These are phyloP conservation scores for Pulveroboletus sp. DNA, from an alignment of 768 basidiomycete species.

Conservation along the genomic window DNA sequence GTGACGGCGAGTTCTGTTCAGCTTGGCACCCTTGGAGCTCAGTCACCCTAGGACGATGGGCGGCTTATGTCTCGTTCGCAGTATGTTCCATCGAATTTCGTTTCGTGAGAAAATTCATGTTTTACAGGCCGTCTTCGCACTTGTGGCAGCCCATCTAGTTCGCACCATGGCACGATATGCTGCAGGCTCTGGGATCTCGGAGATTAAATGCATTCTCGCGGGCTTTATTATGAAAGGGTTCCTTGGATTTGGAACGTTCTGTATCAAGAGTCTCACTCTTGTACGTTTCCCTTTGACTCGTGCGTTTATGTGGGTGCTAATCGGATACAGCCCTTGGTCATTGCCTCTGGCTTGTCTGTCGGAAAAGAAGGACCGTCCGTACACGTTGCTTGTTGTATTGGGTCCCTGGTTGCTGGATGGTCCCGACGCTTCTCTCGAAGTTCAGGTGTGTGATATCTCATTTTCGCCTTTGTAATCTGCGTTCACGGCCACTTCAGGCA, in stretches of 20 bases:
- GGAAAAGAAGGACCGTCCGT: conserved; percentile 99
- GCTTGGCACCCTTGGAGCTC: conserved; percentile 92
- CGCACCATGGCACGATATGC: conserved; percentile 88
- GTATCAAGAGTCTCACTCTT: conserved; percentile 90
- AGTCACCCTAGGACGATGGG: conserved; percentile 66
- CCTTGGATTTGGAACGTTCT: conserved; percentile 82
- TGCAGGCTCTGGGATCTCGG: conserved; percentile 96
- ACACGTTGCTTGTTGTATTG: conserved; percentile 93
- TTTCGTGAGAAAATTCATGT: conserved; percentile 2
- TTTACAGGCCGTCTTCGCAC: conserved; percentile 70
- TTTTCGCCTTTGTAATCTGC: conserved; percentile 3
- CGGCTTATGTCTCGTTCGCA: conserved; percentile 84
- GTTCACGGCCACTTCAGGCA: conserved; percentile 40
- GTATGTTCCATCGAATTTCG: conserved; percentile 43
- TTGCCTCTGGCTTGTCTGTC: conserved; percentile 93
- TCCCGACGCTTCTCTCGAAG: conserved; percentile 82
- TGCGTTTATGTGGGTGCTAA: conserved; percentile 9
- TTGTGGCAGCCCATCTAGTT: conserved; percentile 85
- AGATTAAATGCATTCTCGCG: conserved; percentile 96
- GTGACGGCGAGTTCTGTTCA: conserved; percentile 75
- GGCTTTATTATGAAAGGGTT: conserved; percentile 98
- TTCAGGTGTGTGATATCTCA: conserved; percentile 55
- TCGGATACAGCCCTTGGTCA: conserved; percentile 76
- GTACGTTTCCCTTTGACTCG: conserved; percentile 41
- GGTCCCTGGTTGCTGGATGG: conserved; percentile 79